A percentile compares a stretch with the other conserved stretches of the same genome.
These are phyloP conservation scores for Hirschfeldia incana DNA, from an alignment of 345 rosid genomes.

Conservation along the genomic window DNA sequence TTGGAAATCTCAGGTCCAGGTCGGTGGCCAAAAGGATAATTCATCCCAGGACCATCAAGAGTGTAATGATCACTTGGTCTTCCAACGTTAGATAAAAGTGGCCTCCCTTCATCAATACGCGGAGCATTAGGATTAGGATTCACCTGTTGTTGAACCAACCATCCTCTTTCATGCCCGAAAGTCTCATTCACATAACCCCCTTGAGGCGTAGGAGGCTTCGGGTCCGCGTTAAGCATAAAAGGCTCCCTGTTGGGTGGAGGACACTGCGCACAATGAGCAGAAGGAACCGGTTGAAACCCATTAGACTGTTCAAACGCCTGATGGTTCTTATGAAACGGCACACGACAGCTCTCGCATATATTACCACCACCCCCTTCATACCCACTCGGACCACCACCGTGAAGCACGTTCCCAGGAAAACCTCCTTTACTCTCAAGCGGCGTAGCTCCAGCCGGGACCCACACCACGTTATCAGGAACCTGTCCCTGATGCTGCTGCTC, in stretches of 20 bases:
- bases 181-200: slow-evolving; percentile 59
- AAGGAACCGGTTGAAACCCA: slow-evolving; percentile 48
- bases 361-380: slow-evolving; percentile 67
- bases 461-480: slow-evolving; percentile 59
- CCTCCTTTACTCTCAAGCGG: slow-evolving; percentile 64
- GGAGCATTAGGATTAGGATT: slow-evolving; percentile 53
- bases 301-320: slow-evolving; percentile 61
- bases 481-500: slow-evolving; percentile 61
- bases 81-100: slow-evolving; percentile 56
- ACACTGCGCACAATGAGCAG: slow-evolving; percentile 57
- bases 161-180: slow-evolving; percentile 69
- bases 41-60: slow-evolving; percentile 64
- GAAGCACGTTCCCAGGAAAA: slow-evolving; percentile 71
- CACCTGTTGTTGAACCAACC: slow-evolving; percentile 68
- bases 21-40: slow-evolving; percentile 61
- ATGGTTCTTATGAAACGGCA: slow-evolving; percentile 59
- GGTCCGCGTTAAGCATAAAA: slow-evolving; percentile 57
- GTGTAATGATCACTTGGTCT: slow-evolving; percentile 65
- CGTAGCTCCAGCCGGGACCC: slow-evolving; percentile 71
- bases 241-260: slow-evolving; percentile 55
- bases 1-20: slow-evolving; percentile 60
- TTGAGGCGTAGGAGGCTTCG: slow-evolving; percentile 51
- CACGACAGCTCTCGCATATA: slow-evolving; percentile 65
- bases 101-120: slow-evolving; percentile 64
- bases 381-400: slow-evolving; percentile 51